A percentile compares a stretch with the other conserved stretches of the same genome.
Conservation (phyloP, 176 grass and related monocot genomes). For the Oropetium thomaeum region DNA sequence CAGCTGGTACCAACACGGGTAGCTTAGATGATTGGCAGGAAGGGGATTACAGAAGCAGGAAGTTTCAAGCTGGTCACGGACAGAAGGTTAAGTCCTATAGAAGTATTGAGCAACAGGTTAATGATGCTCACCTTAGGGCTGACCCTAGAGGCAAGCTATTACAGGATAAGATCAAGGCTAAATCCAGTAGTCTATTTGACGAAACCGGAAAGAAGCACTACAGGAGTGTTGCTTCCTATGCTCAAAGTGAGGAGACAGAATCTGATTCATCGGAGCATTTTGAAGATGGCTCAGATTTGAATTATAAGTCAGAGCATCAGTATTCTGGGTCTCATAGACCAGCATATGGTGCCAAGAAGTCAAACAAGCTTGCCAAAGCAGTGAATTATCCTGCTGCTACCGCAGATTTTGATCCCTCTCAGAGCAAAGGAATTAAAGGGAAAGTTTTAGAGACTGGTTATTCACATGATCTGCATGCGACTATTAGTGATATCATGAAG, state of each 20-base stretch:
- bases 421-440: conserved; percentile 52
- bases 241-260: conserved; percentile 76
- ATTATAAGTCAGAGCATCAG: conserved; percentile 27
- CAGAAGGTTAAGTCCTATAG: conserved; percentile 54
- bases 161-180: conserved; percentile 42
- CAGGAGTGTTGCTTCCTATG: conserved; percentile 37
- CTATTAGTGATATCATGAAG: conserved; percentile 50
- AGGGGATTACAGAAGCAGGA: conserved; percentile 44
- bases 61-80: conserved; percentile 31
- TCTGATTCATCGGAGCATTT: conserved; percentile 82
- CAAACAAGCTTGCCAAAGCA: conserved; percentile 36
- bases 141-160: conserved; percentile 45
- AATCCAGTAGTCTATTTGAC: conserved; percentile 36
- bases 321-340: conserved; percentile 28
- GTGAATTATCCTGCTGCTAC: conserved; percentile 40
- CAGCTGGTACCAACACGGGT: conserved; percentile 32
- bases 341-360: conserved; percentile 46
- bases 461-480: conserved; percentile 52
- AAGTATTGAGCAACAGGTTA: conserved; percentile 40
- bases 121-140: conserved; percentile 27
- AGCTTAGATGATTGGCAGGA: conserved; percentile 50
- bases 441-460: conserved; percentile 48
- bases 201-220: conserved; percentile 42
- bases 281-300: conserved; percentile 37
- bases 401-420: conserved; percentile 49